Evolutionary conservation across 2,329 filamentous ascomycete species (phyloP).

Genomic region (Fusarium pseudograminearum): DNA sequence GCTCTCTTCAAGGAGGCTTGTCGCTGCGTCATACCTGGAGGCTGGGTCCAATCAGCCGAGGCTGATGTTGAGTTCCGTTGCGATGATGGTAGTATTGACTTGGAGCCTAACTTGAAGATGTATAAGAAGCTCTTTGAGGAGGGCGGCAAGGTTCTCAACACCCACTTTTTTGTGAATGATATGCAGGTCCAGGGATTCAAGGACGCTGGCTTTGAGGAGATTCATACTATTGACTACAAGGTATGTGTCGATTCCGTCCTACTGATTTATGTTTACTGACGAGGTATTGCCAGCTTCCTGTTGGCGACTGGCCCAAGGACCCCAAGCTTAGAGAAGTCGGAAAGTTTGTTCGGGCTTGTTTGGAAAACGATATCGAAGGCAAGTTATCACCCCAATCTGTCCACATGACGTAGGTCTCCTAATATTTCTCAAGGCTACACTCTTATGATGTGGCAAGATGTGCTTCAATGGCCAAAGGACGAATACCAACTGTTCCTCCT

Average conservation of each 20-base stretch:
- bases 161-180: slow-evolving; percentile 8
- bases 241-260: accelerated
- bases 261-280: neutral
- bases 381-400: neutral
- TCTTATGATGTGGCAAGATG: slow-evolving; percentile 18
- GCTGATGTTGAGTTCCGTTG: slow-evolving; percentile 28
- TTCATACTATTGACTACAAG: slow-evolving; percentile 2
- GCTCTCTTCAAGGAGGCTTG: slow-evolving; percentile 20
- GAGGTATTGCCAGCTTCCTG: neutral
- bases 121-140: slow-evolving; percentile 3
- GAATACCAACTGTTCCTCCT: slow-evolving; percentile 31
- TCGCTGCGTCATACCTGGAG: slow-evolving; percentile 16
- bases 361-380: slow-evolving; percentile 43
- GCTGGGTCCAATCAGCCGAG: slow-evolving; percentile 28
- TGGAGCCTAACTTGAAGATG: neutral
- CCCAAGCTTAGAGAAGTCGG: slow-evolving; percentile 18
- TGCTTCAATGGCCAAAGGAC: slow-evolving; percentile 25
- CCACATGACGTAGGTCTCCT: neutral
- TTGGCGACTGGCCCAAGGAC: slow-evolving; percentile 32
- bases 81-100: slow-evolving; percentile 13
- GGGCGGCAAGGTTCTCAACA: neutral
- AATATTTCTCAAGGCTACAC: neutral
- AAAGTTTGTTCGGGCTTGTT: slow-evolving; percentile 14
- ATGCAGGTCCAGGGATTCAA: slow-evolving; percentile 4
- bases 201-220: slow-evolving; percentile 1